Evolutionary conservation across 768 basidiomycete species (phyloP).

Genomic region (Inosperma sp.): DNA sequence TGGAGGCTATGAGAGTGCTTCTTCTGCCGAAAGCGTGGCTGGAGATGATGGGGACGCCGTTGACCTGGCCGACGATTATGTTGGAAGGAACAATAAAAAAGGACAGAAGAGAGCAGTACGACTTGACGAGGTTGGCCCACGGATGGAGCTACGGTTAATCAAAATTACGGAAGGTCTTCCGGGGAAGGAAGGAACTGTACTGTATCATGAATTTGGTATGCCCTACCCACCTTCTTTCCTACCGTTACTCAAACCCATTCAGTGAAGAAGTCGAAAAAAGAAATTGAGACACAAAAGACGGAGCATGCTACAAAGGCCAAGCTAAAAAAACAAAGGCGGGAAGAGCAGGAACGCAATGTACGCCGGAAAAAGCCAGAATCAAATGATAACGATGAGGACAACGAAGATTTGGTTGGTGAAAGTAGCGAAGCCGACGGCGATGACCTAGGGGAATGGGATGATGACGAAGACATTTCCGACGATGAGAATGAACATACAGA

Average conservation of each 20-base stretch:
- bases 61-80: constrained; percentile 86
- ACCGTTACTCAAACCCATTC: constrained; percentile 9
- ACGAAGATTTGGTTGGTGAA: constrained; percentile 32
- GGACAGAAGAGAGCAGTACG: constrained; percentile 88
- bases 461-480: constrained; percentile 62
- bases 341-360: constrained; percentile 91
- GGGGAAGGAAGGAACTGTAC: constrained; percentile 87
- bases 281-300: constrained; percentile 59
- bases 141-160: constrained; percentile 88
- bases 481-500: constrained; percentile 42
- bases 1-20: constrained; percentile 72
- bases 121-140: constrained; percentile 90
- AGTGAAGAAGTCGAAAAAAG: constrained; percentile 90
- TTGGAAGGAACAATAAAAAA: constrained; percentile 90
- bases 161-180: constrained; percentile 95
- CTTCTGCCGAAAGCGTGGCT: constrained; percentile 76
- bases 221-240: constrained; percentile 15
- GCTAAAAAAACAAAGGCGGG: constrained; percentile 69
- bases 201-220: constrained; percentile 93
- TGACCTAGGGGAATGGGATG: constrained; percentile 44
- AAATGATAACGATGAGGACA: constrained; percentile 26
- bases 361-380: constrained; percentile 62
- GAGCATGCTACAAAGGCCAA: constrained; percentile 76
- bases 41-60: constrained; percentile 84
- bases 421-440: constrained; percentile 39